Conservation (phyloP, 352 stramenopile species). For the Phytophthora sansomeana region DNA sequence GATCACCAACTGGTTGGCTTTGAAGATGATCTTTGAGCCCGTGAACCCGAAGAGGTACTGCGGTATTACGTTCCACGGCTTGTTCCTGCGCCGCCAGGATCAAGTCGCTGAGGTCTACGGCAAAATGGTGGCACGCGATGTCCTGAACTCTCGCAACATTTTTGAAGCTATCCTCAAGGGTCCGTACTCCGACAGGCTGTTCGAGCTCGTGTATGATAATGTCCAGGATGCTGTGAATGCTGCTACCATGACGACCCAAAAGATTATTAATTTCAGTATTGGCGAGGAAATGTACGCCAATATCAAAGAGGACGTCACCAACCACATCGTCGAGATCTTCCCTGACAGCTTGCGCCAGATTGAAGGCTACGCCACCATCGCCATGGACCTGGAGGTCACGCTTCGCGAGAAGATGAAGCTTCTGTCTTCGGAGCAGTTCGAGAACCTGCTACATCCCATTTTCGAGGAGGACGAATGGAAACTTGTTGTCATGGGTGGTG, state of each 20-base stretch:
- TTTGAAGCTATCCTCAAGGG: conserved; percentile 91
- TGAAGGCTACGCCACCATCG: conserved; percentile 93
- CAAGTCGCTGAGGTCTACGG: conserved; percentile 91
- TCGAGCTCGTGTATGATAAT: conserved; percentile 90
- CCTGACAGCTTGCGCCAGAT: conserved; percentile 91
- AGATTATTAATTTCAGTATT: conserved; percentile 88
- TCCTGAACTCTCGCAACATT: conserved; percentile 91
- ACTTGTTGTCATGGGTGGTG: conserved; percentile 96
- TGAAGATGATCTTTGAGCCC: conserved; percentile 95
- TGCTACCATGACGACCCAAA: conserved; percentile 76
- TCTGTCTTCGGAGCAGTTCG: conserved; percentile 92
- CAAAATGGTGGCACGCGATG: conserved; percentile 82
- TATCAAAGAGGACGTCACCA: conserved; percentile 91
- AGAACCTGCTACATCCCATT: conserved; percentile 96
- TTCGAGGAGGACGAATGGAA: conserved; percentile 99
- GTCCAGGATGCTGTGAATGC: conserved; percentile 88
- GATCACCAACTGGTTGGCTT: conserved; percentile 97
- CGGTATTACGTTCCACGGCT: conserved; percentile 94
- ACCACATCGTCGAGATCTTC: conserved; percentile 90
- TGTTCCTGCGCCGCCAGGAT: conserved; percentile 95
- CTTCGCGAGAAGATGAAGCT: conserved; percentile 94
- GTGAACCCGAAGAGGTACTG: conserved; percentile 88
- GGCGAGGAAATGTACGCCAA: conserved; percentile 84
- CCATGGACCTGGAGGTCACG: conserved; percentile 92
- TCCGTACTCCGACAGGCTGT: conserved; percentile 85